Evolutionary conservation across 495 filamentous ascomycete genomes (phyloP).

Genomic region (Aspergillus cavernicola): DNA sequence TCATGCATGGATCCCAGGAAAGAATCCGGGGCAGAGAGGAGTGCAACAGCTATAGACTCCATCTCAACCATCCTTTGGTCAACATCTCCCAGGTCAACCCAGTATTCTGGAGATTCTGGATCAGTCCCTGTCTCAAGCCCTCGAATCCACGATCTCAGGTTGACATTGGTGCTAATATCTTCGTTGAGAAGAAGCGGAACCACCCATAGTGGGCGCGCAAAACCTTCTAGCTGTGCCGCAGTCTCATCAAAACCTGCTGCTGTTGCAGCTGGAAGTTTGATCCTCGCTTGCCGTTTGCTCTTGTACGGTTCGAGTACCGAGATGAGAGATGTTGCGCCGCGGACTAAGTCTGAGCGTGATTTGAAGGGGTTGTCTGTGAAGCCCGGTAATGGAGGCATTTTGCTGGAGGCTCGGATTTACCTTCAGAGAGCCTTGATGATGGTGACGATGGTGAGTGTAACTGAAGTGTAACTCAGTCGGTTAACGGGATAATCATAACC

Average conservation of each 20-base stretch:
- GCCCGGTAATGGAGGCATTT: constrained; percentile 4
- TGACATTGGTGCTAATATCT: neutral
- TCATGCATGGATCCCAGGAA: constrained; percentile 12
- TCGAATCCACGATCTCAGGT: constrained; percentile 18
- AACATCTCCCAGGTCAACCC: constrained; percentile 18
- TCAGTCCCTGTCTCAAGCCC: constrained; percentile 17
- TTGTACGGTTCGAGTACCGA: constrained; percentile 14
- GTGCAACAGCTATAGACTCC: constrained; percentile 20
- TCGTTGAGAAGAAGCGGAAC: constrained; percentile 12
- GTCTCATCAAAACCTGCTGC: constrained; percentile 20
- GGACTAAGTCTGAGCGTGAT: constrained; percentile 10
- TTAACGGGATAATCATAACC: neutral
- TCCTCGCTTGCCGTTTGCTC: constrained; percentile 10
- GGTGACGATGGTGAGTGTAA: neutral
- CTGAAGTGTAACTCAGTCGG: neutral
- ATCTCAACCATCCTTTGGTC: constrained; percentile 29
- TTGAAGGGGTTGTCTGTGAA: constrained; percentile 11
- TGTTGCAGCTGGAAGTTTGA: constrained; percentile 18
- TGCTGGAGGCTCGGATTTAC: neutral
- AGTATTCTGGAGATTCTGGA: constrained; percentile 21
- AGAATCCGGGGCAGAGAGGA: constrained; percentile 10
- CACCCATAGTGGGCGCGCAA: constrained; percentile 21
- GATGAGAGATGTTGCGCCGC: constrained; percentile 13
- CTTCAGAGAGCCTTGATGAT: neutral
- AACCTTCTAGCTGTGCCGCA: constrained; percentile 23